Percentiles rank a stretch among this genome's conserved stretches.
These are phyloP conservation scores for Tephrocybe sp. DNA, from an alignment of 768 basidiomycete genomes.

Conservation along the genomic window DNA sequence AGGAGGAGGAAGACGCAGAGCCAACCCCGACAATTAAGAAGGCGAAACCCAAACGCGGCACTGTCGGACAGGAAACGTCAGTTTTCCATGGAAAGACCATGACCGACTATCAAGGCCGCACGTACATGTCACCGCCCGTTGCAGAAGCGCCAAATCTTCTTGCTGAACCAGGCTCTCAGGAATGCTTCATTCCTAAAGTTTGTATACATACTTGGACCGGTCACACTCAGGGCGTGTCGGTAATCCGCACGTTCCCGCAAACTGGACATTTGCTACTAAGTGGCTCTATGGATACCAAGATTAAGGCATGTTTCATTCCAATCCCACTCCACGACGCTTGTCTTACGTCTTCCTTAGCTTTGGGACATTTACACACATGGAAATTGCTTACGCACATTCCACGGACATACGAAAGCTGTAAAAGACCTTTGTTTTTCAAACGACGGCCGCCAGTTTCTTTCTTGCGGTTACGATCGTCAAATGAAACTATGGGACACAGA, in stretches of 20 bases:
- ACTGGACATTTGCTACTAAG: conserved; percentile 92
- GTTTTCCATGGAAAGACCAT: conserved; percentile 97
- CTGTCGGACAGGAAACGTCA: conserved; percentile 86
- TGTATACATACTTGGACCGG: conserved; percentile 99
- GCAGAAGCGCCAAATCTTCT: conserved; percentile 86
- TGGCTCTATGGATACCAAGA: conserved; percentile 97
- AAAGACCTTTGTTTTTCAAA: conserved; percentile 97
- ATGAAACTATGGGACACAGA: conserved; percentile 99
- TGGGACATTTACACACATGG: conserved; percentile 99
- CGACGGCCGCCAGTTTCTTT: conserved; percentile 85
- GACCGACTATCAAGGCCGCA: conserved; percentile 96
- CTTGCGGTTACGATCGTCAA: conserved; percentile 92
- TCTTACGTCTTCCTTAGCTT: conserved; percentile 51
- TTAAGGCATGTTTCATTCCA: conserved; percentile 64
- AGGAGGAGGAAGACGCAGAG: conserved; percentile 67
- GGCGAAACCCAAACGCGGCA: conserved; percentile 76
- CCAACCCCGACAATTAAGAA: conserved; percentile 62
- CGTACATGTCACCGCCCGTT: conserved; percentile 93
- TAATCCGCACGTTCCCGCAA: conserved; percentile 88
- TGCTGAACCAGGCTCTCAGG: conserved; percentile 79
- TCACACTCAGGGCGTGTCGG: conserved; percentile 95
- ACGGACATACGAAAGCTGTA: conserved; percentile 95
- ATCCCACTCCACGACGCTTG: not conserved
- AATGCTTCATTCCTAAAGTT: conserved; percentile 91
- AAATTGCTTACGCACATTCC: conserved; percentile 95